Percentiles rank a stretch among this genome's conserved stretches.
Conservation (phyloP, 192 early-diverging fungal genomes). For the Entophlyctis helioformis region DNA sequence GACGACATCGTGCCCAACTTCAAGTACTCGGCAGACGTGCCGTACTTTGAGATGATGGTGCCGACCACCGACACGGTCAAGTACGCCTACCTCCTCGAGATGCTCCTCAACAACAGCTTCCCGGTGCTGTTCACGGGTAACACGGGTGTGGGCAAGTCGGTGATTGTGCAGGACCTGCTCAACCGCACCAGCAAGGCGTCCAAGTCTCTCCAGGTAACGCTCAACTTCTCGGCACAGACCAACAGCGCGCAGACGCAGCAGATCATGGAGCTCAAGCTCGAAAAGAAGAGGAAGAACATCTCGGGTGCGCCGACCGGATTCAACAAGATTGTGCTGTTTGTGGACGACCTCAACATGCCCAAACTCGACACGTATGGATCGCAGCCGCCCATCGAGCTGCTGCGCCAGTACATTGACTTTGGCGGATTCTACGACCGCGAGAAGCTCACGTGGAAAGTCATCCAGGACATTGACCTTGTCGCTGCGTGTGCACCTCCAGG, state of each 20-base stretch:
- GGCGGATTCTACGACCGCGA: slow-evolving; percentile 48
- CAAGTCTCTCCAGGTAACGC: slow-evolving; percentile 25
- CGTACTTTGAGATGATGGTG: slow-evolving; percentile 56
- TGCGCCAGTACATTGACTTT: slow-evolving; percentile 44
- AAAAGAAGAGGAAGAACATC: slow-evolving; percentile 52
- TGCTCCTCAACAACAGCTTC: slow-evolving; percentile 27
- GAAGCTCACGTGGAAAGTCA: slow-evolving; percentile 43
- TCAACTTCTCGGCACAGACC: slow-evolving; percentile 52
- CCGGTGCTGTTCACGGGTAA: slow-evolving; percentile 40
- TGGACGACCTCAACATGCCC: slow-evolving; percentile 54
- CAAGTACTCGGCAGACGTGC: slow-evolving; percentile 34
- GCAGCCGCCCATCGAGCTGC: slow-evolving; percentile 45
- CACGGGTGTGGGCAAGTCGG: slow-evolving; percentile 48
- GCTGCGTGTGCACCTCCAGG: slow-evolving; percentile 50
- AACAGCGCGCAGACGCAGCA: slow-evolving; percentile 48
- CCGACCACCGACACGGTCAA: slow-evolving; percentile 46
- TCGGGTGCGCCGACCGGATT: slow-evolving; percentile 41
- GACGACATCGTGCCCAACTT: slow-evolving; percentile 43
- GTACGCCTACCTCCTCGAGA: slow-evolving; percentile 41
- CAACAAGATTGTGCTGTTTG: slow-evolving; percentile 42
- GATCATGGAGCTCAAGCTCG: slow-evolving; percentile 45
- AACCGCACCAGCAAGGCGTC: slow-evolving; percentile 29
- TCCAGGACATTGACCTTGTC: slow-evolving; percentile 39
- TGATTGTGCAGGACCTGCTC: slow-evolving; percentile 43
- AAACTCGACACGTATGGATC: slow-evolving; percentile 50